A percentile compares a stretch with the other conserved stretches of the same genome.
phyloP scores from a whole-genome alignment of 305 asterid species.

The Galium porrigens region DNA sequence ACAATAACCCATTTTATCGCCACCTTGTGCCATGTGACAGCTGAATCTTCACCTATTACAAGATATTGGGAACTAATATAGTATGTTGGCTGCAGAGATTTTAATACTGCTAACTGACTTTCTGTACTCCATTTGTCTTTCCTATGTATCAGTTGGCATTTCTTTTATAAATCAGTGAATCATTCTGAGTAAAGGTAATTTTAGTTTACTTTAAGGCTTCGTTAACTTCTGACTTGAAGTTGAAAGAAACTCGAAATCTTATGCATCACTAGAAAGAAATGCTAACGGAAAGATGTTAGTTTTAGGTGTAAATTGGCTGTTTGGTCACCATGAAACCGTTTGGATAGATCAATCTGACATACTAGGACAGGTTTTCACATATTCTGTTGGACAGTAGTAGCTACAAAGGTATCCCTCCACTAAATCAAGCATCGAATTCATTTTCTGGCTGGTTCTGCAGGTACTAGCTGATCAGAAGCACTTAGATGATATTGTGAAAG shows the following conservation, averaged over 20 bases:
- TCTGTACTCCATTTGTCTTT: neutral
- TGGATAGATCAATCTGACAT: constrained; percentile 1
- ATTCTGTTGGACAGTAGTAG: neutral
- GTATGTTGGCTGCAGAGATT: neutral
- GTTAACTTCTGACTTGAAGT: neutral
- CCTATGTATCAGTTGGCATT: constrained; percentile 1
- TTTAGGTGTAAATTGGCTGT: neutral
- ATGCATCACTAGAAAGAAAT: neutral
- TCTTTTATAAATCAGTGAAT: neutral
- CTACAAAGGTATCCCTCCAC: neutral
- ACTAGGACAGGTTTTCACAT: neutral
- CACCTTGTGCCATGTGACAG: neutral
- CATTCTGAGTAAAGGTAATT: neutral
- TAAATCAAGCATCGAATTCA: neutral
- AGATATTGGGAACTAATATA: neutral
- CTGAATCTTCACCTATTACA: neutral
- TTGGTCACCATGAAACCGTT: neutral
- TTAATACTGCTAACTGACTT: neutral
- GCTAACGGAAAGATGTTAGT: neutral
- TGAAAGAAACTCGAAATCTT: neutral
- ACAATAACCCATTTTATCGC: neutral
- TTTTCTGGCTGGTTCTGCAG: constrained; percentile 23
- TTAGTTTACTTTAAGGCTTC: neutral
- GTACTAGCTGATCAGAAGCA: constrained; percentile 25
- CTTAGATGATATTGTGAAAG: constrained; percentile 24